These are phyloP conservation scores for Cyberlindnera meyerae DNA, from an alignment of 805 yeast species.

Conservation along the genomic window DNA sequence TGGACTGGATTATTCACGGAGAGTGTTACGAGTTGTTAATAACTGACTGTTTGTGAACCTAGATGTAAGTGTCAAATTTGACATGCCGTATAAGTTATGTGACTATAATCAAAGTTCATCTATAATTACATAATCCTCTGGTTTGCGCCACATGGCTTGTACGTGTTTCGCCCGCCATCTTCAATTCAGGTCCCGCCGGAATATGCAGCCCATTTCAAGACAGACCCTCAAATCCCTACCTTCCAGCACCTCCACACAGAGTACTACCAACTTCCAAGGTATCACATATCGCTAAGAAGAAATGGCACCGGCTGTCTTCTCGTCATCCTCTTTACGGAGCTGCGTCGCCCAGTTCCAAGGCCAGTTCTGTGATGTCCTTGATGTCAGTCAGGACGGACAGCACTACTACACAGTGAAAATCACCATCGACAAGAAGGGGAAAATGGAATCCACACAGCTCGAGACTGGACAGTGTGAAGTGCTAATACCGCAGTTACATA, in stretches of 20 bases:
- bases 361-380: slow-evolving; percentile 4
- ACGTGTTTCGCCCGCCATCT: too few species aligned
- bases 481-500: slow-evolving; percentile 12
- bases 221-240: too few species aligned
- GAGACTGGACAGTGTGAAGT: not conserved
- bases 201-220: too few species aligned
- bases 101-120: too few species aligned
- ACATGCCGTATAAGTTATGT: slow-evolving; percentile 18
- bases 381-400: slow-evolving; percentile 12
- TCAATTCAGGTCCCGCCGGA: too few species aligned
- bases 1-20: slow-evolving; percentile 52
- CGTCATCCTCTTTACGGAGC: slow-evolving; percentile 5
- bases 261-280: too few species aligned
- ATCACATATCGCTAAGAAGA: not conserved
- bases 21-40: slow-evolving; percentile 46
- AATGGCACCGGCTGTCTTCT: slow-evolving; percentile 6
- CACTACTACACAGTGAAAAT: slow-evolving; percentile 4
- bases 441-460: not conserved
- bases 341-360: slow-evolving; percentile 8
- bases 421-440: slow-evolving; percentile 6
- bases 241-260: too few species aligned
- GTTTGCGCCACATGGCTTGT: too few species aligned
- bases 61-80: too few species aligned
- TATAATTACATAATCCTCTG: too few species aligned
- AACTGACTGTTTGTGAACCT: too few species aligned